A percentile compares a stretch with the other conserved stretches of the same genome.
These are phyloP conservation scores for Forsythia viridissima DNA, from an alignment of 257 asterid genomes.

Conservation along the genomic window DNA sequence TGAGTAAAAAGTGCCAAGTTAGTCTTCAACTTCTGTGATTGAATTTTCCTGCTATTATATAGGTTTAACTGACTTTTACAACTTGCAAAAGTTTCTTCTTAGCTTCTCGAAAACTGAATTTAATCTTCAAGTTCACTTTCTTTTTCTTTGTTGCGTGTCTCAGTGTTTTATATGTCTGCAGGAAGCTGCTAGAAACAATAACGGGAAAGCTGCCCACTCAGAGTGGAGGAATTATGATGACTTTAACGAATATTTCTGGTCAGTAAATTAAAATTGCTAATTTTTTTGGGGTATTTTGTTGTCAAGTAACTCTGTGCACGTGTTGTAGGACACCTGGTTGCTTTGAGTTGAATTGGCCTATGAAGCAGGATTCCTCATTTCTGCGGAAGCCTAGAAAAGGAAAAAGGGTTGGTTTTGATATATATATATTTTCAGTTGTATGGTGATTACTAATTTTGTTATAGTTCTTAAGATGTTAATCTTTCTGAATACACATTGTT, in stretches of 20 bases:
- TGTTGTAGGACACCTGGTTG: slow-evolving; percentile 85
- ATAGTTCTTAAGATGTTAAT: neutral
- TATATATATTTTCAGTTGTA: slow-evolving; percentile 1
- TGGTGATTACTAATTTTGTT: neutral
- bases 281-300: slow-evolving; percentile 6
- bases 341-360: slow-evolving; percentile 88
- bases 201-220: slow-evolving; percentile 96
- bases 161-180: slow-evolving; percentile 27
- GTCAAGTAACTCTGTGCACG: slow-evolving; percentile 10
- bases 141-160: slow-evolving; percentile 8
- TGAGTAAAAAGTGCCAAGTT: slow-evolving; percentile 1
- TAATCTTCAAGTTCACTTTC: slow-evolving; percentile 5
- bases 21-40: neutral
- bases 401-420: slow-evolving; percentile 71
- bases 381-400: slow-evolving; percentile 59
- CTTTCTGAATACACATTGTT: neutral
- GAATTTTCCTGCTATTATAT: neutral
- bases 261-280: slow-evolving; percentile 1
- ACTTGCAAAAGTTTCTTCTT: slow-evolving; percentile 10
- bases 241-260: slow-evolving; percentile 97
- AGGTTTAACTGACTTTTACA: neutral
- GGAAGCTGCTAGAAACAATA: slow-evolving; percentile 76
- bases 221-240: slow-evolving; percentile 97
- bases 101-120: slow-evolving; percentile 8
- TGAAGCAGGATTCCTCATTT: slow-evolving; percentile 67